Evolutionary conservation across 352 stramenopile species (phyloP).

Genomic region (Achlya hypogyna): DNA sequence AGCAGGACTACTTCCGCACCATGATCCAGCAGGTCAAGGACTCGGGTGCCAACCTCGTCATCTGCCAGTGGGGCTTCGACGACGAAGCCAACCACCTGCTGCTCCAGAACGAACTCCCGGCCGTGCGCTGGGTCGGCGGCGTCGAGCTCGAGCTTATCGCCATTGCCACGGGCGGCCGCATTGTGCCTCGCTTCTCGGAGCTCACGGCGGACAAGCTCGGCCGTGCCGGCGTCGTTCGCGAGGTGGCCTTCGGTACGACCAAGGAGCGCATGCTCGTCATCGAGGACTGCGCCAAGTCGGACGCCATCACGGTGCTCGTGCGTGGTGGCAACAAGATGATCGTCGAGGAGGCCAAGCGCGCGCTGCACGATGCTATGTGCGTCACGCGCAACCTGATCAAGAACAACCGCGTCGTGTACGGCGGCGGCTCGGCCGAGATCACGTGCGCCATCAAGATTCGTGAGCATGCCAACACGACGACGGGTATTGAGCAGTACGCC

Average conservation of each 20-base stretch:
- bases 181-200: constrained; percentile 98
- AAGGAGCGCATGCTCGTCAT: constrained; percentile 98
- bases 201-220: constrained; percentile 96
- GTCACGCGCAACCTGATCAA: constrained; percentile 99
- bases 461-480: constrained; percentile 75
- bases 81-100: constrained; percentile 99
- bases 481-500: constrained; percentile 91
- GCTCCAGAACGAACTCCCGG: constrained; percentile 94
- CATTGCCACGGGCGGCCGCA: constrained; percentile 97
- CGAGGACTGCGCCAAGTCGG: constrained; percentile 96
- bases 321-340: constrained; percentile 99
- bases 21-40: constrained; percentile 99
- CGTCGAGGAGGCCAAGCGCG: constrained; percentile 98
- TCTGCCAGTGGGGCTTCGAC: constrained; percentile 99
- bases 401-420: constrained; percentile 99
- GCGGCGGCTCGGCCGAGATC: constrained; percentile 96
- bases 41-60: constrained; percentile 96
- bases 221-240: constrained; percentile 87
- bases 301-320: constrained; percentile 98
- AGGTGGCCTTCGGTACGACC: constrained; percentile 97
- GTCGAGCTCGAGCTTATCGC: constrained; percentile 99
- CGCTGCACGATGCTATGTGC: constrained; percentile 99
- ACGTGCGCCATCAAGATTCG: constrained; percentile 94
- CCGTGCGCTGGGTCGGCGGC: constrained; percentile 98
- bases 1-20: constrained; percentile 98